Conservation (phyloP, 2,329 filamentous ascomycete species). For the Calonectria henricotiae region DNA sequence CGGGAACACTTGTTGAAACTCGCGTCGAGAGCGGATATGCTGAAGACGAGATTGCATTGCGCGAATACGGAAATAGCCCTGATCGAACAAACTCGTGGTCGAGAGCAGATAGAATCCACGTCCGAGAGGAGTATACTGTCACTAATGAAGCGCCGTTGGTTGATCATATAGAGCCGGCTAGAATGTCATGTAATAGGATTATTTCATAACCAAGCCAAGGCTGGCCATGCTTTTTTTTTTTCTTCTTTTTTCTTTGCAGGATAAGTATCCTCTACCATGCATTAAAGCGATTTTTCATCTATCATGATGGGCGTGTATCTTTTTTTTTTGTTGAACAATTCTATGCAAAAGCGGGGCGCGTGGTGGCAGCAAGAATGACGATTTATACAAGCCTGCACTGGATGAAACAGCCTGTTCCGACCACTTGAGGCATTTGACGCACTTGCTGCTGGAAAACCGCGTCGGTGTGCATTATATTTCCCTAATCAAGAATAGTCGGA, state of each 20-base stretch:
- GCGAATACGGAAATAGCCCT: not conserved
- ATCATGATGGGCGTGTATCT: too few relatives aligned
- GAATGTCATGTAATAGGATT: not conserved
- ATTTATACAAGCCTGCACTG: not conserved
- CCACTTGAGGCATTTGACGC: slow-evolving; percentile 12
- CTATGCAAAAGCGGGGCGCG: not conserved
- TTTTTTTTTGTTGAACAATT: too few relatives aligned
- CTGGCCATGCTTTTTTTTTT: not conserved
- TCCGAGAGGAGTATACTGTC: not conserved
- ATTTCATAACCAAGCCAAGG: not conserved
- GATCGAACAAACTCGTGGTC: not conserved
- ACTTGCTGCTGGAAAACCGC: not conserved
- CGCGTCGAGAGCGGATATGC: not conserved
- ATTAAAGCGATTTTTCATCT: too few relatives aligned
- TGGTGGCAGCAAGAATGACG: not conserved
- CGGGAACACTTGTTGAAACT: not conserved
- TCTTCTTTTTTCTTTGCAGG: too few relatives aligned
- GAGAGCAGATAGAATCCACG: slow-evolving; percentile 4
- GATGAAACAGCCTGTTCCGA: slow-evolving; percentile 7
- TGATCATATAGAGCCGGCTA: not conserved
- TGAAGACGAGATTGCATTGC: slow-evolving; percentile 6
- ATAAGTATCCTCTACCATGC: too few relatives aligned
- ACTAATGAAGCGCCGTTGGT: not conserved
- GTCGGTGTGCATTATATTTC: slow-evolving; percentile 14
- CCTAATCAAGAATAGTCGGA: slow-evolving; percentile 20